phyloP scores from a whole-genome alignment of 225 moss, liverwort and hornwort species.

The Asterella californica region DNA sequence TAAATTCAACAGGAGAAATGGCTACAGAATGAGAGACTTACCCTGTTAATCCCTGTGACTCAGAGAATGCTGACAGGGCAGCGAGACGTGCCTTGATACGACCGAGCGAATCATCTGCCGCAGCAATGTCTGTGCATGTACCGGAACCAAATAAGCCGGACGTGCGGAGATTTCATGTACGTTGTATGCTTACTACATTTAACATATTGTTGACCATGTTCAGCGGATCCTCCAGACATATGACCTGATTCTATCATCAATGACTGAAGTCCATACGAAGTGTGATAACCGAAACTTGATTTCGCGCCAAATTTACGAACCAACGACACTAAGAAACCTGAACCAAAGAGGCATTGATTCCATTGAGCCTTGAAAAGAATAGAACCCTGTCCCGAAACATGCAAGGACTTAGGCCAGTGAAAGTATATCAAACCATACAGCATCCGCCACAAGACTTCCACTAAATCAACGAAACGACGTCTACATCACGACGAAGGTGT shows the following conservation, averaged over 20 bases:
- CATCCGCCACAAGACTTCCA: neutral
- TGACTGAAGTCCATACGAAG: neutral
- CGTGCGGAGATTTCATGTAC: neutral
- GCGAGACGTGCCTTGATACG: constrained; percentile 80
- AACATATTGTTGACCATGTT: neutral
- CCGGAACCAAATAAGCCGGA: neutral
- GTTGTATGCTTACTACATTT: neutral
- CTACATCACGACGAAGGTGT: neutral
- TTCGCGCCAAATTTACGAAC: too few species aligned
- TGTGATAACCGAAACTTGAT: neutral
- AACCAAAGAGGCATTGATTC: neutral
- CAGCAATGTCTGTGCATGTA: constrained; percentile 54
- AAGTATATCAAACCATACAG: neutral
- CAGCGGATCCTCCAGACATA: neutral
- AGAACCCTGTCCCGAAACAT: too few species aligned
- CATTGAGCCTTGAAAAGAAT: too few species aligned
- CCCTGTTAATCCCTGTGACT: constrained; percentile 93
- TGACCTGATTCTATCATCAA: neutral
- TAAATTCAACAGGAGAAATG: neutral
- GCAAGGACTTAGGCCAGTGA: too few species aligned
- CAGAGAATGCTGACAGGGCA: constrained; percentile 63
- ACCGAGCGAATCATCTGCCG: constrained; percentile 64
- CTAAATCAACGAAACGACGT: neutral
- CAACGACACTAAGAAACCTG: neutral
- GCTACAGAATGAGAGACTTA: constrained; percentile 17